Evolutionary conservation across 148 eudicot species (phyloP).

Genomic region (Amaranthus palmeri): DNA sequence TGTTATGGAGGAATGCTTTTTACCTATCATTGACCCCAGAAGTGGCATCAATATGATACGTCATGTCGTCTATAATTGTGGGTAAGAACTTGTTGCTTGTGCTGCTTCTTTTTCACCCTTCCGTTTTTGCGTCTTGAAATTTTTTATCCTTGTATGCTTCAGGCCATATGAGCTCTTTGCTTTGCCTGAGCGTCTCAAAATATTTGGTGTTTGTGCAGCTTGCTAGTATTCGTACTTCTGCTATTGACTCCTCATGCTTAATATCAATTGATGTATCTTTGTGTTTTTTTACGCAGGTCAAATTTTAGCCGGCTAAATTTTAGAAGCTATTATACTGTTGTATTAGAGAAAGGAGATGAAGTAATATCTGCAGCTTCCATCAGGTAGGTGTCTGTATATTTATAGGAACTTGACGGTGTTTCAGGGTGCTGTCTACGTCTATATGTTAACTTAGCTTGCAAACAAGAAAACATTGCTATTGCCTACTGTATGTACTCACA

Average conservation of each 20-base stretch:
- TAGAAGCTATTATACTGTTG: slow-evolving; percentile 57
- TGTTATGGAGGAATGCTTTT: slow-evolving; percentile 88
- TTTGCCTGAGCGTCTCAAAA: neutral
- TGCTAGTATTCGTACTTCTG: neutral
- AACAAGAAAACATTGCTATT: too few relatives aligned
- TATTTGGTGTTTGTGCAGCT: neutral
- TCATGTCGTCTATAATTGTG: slow-evolving; percentile 73
- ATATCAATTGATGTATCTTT: neutral
- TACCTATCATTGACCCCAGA: slow-evolving; percentile 82
- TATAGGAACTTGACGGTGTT: neutral
- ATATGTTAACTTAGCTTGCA: neutral
- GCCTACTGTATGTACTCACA: neutral
- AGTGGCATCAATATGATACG: slow-evolving; percentile 69
- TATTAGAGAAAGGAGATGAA: slow-evolving; percentile 85
- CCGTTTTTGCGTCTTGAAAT: neutral
- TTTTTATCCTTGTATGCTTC: neutral
- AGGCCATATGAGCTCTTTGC: neutral
- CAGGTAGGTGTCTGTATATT: slow-evolving; percentile 44
- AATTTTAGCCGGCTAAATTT: slow-evolving; percentile 74
- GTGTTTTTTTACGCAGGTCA: slow-evolving; percentile 42
- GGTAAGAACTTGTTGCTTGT: slow-evolving; percentile 45
- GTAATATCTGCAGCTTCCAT: slow-evolving; percentile 66
- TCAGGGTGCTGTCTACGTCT: slow-evolving; percentile 3
- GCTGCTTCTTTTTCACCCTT: neutral
- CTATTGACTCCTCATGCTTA: neutral